These are phyloP conservation scores for Endotrypanum monterogeii DNA, from an alignment of 208 protist genomes.

Conservation along the genomic window DNA sequence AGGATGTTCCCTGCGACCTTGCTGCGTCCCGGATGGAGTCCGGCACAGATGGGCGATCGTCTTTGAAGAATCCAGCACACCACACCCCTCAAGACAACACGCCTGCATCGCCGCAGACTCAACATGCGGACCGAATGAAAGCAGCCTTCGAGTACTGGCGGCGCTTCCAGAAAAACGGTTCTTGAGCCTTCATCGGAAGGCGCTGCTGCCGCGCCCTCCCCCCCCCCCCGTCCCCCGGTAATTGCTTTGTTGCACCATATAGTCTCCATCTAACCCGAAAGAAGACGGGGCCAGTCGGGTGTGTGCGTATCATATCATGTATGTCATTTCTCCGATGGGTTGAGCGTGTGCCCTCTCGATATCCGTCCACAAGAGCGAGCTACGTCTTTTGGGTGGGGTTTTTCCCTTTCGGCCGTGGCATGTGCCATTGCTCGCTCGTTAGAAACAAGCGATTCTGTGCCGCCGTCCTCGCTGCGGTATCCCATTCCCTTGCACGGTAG, in stretches of 20 bases:
- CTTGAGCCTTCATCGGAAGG: background rate
- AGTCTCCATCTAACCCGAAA: background rate
- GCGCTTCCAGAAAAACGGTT: background rate
- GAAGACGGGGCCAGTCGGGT: background rate
- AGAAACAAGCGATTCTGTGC: too few species aligned
- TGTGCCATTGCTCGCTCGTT: too few species aligned
- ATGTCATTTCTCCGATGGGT: too few species aligned
- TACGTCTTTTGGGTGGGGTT: too few species aligned
- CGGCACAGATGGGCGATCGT: background rate
- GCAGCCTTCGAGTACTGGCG: slow-evolving; percentile 19
- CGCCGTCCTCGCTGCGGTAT: too few species aligned
- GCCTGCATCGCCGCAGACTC: background rate
- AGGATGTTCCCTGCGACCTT: background rate
- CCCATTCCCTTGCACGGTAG: too few species aligned
- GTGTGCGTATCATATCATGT: background rate
- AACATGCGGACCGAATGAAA: slow-evolving; percentile 4
- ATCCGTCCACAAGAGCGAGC: too few species aligned
- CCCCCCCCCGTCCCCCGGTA: too few species aligned
- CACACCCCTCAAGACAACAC: background rate
- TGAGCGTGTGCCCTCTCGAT: too few species aligned
- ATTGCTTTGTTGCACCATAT: background rate
- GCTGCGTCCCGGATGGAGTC: background rate
- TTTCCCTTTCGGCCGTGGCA: too few species aligned
- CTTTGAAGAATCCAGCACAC: background rate
- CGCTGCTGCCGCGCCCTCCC: background rate